Conservation (phyloP, 2,329 filamentous ascomycete genomes). For the Claviceps fusiformis region DNA sequence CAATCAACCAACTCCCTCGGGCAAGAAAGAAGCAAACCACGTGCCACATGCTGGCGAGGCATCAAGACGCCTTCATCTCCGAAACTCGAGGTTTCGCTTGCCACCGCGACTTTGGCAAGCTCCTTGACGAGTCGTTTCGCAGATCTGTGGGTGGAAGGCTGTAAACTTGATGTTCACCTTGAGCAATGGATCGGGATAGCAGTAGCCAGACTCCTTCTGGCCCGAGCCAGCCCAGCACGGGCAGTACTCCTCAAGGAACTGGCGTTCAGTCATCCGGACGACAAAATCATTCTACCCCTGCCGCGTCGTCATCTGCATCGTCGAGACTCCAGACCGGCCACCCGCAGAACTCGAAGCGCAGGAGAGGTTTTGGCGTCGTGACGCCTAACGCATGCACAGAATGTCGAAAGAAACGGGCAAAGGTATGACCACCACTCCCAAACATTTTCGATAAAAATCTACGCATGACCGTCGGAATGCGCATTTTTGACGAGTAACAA, state of each 20-base stretch:
- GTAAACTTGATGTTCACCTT: not conserved
- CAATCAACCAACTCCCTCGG: not conserved
- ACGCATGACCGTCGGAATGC: not conserved
- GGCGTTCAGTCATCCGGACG: constrained; percentile 11
- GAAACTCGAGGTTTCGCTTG: not conserved
- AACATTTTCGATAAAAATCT: not conserved
- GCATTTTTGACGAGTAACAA: not conserved
- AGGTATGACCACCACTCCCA: constrained; percentile 25
- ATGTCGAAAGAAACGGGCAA: constrained; percentile 48
- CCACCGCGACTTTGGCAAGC: not conserved
- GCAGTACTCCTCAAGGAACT: constrained; percentile 20
- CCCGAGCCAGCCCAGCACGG: constrained; percentile 18
- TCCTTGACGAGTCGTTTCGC: not conserved
- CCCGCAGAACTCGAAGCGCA: constrained; percentile 30
- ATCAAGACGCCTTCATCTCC: not conserved
- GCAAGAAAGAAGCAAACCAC: not conserved
- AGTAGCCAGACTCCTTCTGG: constrained; percentile 16
- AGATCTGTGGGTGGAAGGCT: too few species aligned
- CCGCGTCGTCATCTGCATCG: constrained; percentile 7
- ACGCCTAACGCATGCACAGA: constrained; percentile 49
- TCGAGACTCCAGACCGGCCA: constrained; percentile 15
- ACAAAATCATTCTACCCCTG: constrained; percentile 4
- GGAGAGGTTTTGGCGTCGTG: constrained; percentile 40
- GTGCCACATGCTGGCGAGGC: not conserved
- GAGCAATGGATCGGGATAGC: constrained; percentile 20